Evolutionary conservation across 1,284 basidiomycete species (phyloP), one percentile per base, ranked within the genome.

Genomic region (Cryptococcus amylolentus): DNA sequence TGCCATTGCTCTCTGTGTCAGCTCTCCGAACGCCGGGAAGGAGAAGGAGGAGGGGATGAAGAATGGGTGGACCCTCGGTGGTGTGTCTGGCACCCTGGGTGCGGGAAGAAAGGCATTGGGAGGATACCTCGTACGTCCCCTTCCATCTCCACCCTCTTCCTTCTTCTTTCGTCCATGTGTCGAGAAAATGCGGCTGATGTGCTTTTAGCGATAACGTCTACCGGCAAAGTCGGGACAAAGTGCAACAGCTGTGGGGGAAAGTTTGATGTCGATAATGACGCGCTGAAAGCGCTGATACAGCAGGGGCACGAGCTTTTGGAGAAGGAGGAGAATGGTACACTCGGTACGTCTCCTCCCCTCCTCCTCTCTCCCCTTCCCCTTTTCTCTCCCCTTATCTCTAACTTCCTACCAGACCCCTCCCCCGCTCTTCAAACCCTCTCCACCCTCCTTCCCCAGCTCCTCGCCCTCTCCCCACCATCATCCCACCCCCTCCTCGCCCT

Each of bases 401-500:
- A 43, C 45, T 39, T 62, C 87, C 87, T 87, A 62, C 79, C 12
- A 71, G 72, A 28, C 82, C 84, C 57, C 81, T 86, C 0, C 77
- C 20, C 28, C 23, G 44, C 37, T 20, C 51, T 79, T 16, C 47
- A n/a, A 13, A 39, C 38, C 18, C 52, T 61, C n/a, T 23, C 49
- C 20, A 82, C 81, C 51, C 77, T 88, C n/a, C 85, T 86, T 0
- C 81, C 82, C 0, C 84, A 85, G 40, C 79, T 90, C 8, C 80
- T 85, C n/a, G 81, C 82, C 0, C 81, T 83, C 14, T 68, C 86
- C 38, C 80, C 84, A 1, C 80, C 83, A 0, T 83, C 85, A 2
- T 80, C 85, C 2, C 85, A 91, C 64, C 92, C 92, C 2, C 82
- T 91, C 13, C 84, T 93, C 14, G 84, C 84, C 0, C 78, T 95